Base-by-base conservation (phyloP, 2,329 filamentous ascomycete genomes). In the Aspergillus latus region DNA sequence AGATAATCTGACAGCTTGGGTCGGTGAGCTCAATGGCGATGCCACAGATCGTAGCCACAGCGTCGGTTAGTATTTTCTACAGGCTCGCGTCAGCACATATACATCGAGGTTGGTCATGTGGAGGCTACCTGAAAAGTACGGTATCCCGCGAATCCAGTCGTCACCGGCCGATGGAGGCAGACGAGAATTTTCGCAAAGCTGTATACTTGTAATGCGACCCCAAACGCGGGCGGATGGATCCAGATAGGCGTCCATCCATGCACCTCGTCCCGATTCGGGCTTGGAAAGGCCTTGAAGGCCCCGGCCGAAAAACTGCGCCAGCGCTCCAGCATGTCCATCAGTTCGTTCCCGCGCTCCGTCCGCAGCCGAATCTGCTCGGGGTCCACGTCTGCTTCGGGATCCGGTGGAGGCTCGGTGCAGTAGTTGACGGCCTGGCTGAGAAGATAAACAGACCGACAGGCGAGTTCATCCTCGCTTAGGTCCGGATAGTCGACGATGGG, bases 351-450 rank as follows among this genome's bases (percentile, higher is more conserved):
- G 28, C 44, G 44, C 8, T 46, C 44, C 29, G 29, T 46, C 4
- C 44, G 26, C n/a, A 46, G 1, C n/a, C 44, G 44, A 11, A 46
- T 28, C 44, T 46, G 44, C 6, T 46, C 44, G 13, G 29, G 44
- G 28, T 46, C 44, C 8, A 30, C 44, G 4, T 32, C 44, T 0
- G 29, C 26, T 2, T 11, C n/a, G 13, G 29, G 13, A 9, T 46
- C 29, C 9, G 28, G 44, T 10, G 15, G 44, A 11, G 44, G 44
- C 2, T 46, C 44, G 28, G 28, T 46, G 44, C n/a, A 46, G 44
- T 46, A 46, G 44, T 46, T 46, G 13, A 46, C 44, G 6, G 44
- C 44, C 15, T 46, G 44, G n/a, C 44, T 46, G 11, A 46, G 44
- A 9, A 46, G 44, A 5, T 46, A 46, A 8, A 46, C 44, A 7